Evolutionary conservation across 108 stramenopile species (phyloP).

Genomic region (Cyclostephanos invisitatus): DNA sequence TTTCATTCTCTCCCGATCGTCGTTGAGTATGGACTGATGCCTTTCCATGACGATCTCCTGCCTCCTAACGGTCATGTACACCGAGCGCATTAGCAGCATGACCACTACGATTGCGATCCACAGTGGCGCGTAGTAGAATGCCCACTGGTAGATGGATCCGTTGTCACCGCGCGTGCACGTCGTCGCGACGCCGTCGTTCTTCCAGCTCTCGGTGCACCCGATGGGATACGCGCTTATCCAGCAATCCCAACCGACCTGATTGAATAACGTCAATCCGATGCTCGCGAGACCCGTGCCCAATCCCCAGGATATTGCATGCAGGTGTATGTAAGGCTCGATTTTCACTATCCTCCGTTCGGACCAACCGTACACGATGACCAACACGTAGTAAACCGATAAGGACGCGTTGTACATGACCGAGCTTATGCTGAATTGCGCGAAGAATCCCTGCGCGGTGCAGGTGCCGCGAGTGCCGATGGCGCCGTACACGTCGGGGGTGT

Average conservation of each 20-base stretch:
- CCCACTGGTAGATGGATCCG: constrained; percentile 23
- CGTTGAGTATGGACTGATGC: not conserved
- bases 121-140: constrained; percentile 28
- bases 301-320: constrained; percentile 4
- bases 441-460: constrained; percentile 17
- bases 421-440: constrained; percentile 12
- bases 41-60: constrained; percentile 17
- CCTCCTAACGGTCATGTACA: constrained; percentile 16
- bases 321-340: constrained; percentile 13
- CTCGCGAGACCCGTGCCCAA: constrained; percentile 5
- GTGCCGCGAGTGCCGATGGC: constrained; percentile 9
- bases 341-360: constrained; percentile 1
- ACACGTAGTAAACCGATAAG: constrained; percentile 9
- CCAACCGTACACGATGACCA: constrained; percentile 24
- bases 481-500: constrained; percentile 13
- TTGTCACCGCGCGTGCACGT: constrained; percentile 30
- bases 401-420: constrained; percentile 25
- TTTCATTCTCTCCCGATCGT: not conserved
- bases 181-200: constrained; percentile 4
- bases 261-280: constrained; percentile 2
- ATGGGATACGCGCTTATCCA: constrained; percentile 17
- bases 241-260: constrained; percentile 18
- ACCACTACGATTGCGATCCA: constrained; percentile 28
- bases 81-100: constrained; percentile 8
- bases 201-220: constrained; percentile 16